Conservation (phyloP, 1,284 basidiomycete genomes). For the Ceratobasidium sp. region DNA sequence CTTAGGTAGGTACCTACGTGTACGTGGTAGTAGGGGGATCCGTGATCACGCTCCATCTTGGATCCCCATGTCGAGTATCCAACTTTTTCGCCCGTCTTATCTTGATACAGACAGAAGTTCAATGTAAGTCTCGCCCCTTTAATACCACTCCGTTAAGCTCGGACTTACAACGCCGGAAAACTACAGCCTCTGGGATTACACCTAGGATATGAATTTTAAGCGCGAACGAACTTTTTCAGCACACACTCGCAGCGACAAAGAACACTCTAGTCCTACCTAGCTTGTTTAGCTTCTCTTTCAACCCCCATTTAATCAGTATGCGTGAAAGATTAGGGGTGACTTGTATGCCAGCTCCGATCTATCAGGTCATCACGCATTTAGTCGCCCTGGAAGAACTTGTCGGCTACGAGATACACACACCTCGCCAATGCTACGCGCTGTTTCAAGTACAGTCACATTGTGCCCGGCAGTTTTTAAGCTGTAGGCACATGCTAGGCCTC, state of each 20-base stretch:
- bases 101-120: constrained; percentile 42
- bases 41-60: constrained; percentile 61
- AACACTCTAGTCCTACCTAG: constrained; percentile 49
- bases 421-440: constrained; percentile 61
- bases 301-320: constrained; percentile 67
- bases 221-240: background rate
- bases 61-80: constrained; percentile 64
- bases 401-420: constrained; percentile 45
- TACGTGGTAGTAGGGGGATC: constrained; percentile 67
- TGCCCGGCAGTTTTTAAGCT: constrained; percentile 64
- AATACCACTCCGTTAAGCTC: background rate
- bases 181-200: constrained; percentile 63
- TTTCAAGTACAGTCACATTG: constrained; percentile 63
- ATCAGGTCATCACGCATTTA: constrained; percentile 2
- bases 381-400: background rate
- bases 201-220: constrained; percentile 27
- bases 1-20: constrained; percentile 54
- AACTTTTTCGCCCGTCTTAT: constrained; percentile 62
- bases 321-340: constrained; percentile 66
- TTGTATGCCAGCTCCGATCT: constrained; percentile 66
- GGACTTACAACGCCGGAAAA: constrained; percentile 64
- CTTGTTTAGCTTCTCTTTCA: constrained; percentile 61
- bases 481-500: constrained; percentile 64
- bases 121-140: background rate
- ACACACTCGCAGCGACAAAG: background rate